Evolutionary conservation across 2,329 filamentous ascomycete genomes (phyloP).

Genomic region (Domatiomyces catenatus): DNA sequence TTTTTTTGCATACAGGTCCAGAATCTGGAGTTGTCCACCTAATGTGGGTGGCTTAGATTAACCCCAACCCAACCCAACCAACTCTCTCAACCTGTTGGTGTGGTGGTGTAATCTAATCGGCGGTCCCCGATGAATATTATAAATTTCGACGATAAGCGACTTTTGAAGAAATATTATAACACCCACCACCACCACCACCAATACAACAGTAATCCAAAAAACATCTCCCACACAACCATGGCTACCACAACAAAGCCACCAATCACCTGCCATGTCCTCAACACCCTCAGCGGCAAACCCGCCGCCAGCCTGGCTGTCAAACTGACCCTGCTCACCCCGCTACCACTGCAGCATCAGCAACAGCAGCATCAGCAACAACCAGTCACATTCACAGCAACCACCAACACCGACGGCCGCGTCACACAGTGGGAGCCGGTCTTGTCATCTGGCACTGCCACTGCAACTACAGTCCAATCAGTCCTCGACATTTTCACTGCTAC

Average conservation of each 20-base stretch:
- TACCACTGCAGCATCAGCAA: constrained; percentile 16
- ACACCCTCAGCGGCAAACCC: constrained; percentile 32
- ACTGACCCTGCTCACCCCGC: constrained; percentile 43
- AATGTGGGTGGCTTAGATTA: too few species aligned
- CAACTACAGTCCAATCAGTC: constrained; percentile 1
- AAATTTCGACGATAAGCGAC: too few species aligned
- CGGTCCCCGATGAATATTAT: too few species aligned
- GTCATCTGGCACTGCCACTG: constrained; percentile 15
- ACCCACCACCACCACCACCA: too few species aligned
- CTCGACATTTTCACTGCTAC: not conserved
- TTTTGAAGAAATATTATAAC: too few species aligned
- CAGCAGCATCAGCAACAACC: constrained; percentile 9
- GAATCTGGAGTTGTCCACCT: too few species aligned
- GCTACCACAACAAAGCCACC: constrained; percentile 18
- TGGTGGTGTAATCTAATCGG: too few species aligned
- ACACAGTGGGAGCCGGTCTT: constrained; percentile 26
- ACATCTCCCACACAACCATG: too few species aligned
- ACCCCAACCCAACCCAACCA: too few species aligned
- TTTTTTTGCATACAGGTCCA: too few species aligned
- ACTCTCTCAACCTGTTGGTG: too few species aligned
- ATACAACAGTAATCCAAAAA: too few species aligned
- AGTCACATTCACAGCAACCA: constrained; percentile 23
- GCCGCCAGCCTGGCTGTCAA: constrained; percentile 33
- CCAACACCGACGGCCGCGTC: constrained; percentile 33
- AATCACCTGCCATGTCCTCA: constrained; percentile 37